Evolutionary conservation across 148 eudicot genomes (phyloP).

Genomic region (Vaccinium myrtillus): DNA sequence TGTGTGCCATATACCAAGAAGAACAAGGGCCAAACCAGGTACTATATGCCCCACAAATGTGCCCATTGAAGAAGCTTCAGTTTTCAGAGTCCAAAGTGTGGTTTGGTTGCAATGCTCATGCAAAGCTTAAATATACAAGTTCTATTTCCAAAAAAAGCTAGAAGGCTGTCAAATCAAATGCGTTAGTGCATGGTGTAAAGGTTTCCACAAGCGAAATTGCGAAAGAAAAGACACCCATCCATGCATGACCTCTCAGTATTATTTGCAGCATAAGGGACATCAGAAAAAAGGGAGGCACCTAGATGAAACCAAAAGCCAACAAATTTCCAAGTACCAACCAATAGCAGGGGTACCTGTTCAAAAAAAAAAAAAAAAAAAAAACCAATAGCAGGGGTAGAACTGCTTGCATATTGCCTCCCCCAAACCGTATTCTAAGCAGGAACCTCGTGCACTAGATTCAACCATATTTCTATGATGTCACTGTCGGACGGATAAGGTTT

Average conservation of each 20-base stretch:
- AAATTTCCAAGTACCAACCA: neutral
- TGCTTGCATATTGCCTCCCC: neutral
- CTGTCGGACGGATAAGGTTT: neutral
- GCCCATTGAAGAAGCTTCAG: slow-evolving; percentile 48
- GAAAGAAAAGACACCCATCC: neutral
- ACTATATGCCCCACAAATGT: slow-evolving; percentile 74
- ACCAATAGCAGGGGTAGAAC: neutral
- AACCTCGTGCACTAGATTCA: neutral
- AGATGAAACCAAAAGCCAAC: neutral
- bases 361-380: too few relatives aligned
- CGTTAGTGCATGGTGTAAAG: slow-evolving; percentile 46
- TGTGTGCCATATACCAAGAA: slow-evolving; percentile 74
- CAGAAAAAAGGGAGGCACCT: neutral
- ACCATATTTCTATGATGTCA: neutral
- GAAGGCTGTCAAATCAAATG: slow-evolving; percentile 23
- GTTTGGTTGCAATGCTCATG: slow-evolving; percentile 1
- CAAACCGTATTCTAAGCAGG: neutral
- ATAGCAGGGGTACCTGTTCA: too few relatives aligned
- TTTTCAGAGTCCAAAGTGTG: neutral
- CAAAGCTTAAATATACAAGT: slow-evolving; percentile 33
- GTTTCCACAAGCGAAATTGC: slow-evolving; percentile 38
- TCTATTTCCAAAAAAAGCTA: slow-evolving; percentile 11
- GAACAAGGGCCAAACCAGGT: slow-evolving; percentile 69
- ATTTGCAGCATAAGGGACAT: slow-evolving; percentile 5
- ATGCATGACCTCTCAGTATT: neutral